Base-by-base conservation (phyloP, 371 early-diverging fungal genomes). In the Mucor mucedo region DNA sequence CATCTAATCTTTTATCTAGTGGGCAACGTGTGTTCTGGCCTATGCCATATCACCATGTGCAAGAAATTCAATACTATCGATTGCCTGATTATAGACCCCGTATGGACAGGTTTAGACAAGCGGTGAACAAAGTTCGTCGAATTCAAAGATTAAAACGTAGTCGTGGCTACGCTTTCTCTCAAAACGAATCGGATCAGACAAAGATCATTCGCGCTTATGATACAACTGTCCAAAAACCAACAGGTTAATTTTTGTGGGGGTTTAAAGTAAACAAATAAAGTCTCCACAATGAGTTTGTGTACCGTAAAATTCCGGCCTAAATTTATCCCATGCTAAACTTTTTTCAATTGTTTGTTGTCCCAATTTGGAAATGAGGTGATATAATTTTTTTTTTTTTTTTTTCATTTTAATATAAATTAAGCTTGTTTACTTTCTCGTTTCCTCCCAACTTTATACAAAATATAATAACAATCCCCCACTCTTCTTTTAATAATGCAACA, bases 31-130 rank as follows among this genome's bases (percentile, higher is more conserved):
- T 88, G 74, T 88, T 89, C 72, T 73, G 83, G 66, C 84, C 89
- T 38, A 65, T 85, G 65, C 82, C 91, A 13, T 95, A 96, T 75
- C 97, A 97, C 69, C 89, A 91, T 64, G 91, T 95, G 35, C 97
- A 97, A 73, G 97, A 97, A 77, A 95, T 97, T 49, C 93, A 95
- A 72, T 94, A 96, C 77, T 95, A 88, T 86, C 94, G 94, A 77
- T 92, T 95, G 53, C 95, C 94, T 13, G 97, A 97, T 67, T 92
- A 94, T 71, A 87, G 95, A 32, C 97, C 97, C 30, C 79, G 95
- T 39, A 91, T 94, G 93, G 94, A 96, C 72, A 85, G 94, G 63
- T 97, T 97, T 89, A 87, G 92, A 63, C 94, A 96, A 76, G 95
- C 96, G 1, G 95, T 97, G 5, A 90, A 93, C 81, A 96, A 95